Evolutionary conservation across 2,329 filamentous ascomycete species (phyloP).

Genomic region (Lasiodiplodia hormozganensis): DNA sequence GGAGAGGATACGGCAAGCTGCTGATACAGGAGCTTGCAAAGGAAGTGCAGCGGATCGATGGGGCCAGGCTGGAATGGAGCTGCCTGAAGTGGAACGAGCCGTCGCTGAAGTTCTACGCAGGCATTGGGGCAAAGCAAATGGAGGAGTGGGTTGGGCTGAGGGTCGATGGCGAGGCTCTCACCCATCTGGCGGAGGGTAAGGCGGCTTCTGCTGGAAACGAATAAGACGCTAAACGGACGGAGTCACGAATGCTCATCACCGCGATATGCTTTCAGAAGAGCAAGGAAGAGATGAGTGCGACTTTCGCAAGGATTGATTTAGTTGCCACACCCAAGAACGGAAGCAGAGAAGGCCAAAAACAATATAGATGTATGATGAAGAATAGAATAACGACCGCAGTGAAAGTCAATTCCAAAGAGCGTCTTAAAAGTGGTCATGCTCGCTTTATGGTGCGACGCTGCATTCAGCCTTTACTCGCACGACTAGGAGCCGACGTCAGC

Average conservation of each 20-base stretch:
- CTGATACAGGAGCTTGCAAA: conserved; percentile 79
- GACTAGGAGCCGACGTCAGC: not conserved
- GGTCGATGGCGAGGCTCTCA: conserved; percentile 71
- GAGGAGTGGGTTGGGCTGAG: conserved; percentile 78
- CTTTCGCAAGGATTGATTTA: not conserved
- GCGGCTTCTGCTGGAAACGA: not conserved
- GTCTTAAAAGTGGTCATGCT: not conserved
- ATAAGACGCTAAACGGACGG: not conserved
- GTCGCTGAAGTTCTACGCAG: conserved; percentile 82
- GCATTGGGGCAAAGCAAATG: conserved; percentile 68
- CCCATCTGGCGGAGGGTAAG: conserved; percentile 54
- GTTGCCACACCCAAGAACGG: conserved; percentile 3
- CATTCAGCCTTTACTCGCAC: conserved; percentile 3
- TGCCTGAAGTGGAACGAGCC: conserved; percentile 94
- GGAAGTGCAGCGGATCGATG: conserved; percentile 75
- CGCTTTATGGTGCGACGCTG: conserved; percentile 2
- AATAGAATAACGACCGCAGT: not conserved
- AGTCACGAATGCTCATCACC: not conserved
- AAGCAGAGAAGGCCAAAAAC: not conserved
- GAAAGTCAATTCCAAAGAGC: not conserved
- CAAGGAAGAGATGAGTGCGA: not conserved
- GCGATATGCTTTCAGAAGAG: not conserved
- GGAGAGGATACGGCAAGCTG: conserved; percentile 78
- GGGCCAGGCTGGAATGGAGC: conserved; percentile 84
- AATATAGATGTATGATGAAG: not conserved